phyloP scores from a whole-genome alignment of 2,329 filamentous ascomycete genomes.

The Fusarium graminum region DNA sequence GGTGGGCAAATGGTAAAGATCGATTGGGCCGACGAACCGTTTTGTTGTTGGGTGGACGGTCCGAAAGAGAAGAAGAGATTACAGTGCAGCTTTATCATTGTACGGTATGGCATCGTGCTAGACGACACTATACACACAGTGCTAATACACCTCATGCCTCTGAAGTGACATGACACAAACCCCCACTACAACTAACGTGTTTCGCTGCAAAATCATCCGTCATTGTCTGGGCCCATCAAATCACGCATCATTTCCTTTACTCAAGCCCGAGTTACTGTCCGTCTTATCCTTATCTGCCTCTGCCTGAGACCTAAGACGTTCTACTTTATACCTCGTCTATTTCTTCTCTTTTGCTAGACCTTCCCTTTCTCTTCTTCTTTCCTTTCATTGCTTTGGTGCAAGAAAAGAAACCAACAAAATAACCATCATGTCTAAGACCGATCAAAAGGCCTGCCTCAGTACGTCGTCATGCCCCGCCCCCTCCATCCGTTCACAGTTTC shows the following conservation, averaged over 20 bases:
- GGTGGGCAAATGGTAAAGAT: conserved; percentile 40
- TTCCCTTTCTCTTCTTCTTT: conserved; percentile 28
- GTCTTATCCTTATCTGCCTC: conserved; percentile 39
- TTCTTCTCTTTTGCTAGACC: conserved; percentile 17
- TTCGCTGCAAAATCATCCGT: conserved; percentile 44
- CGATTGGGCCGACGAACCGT: conserved; percentile 45
- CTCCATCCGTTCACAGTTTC: conserved; percentile 45
- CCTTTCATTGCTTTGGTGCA: conserved; percentile 35
- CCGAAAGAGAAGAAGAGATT: conserved; percentile 29
- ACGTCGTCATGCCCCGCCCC: conserved; percentile 56
- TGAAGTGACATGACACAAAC: conserved; percentile 46
- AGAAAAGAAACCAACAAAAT: conserved; percentile 17
- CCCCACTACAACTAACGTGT: conserved; percentile 48
- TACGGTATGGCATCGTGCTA: background rate
- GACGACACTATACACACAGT: conserved; percentile 2
- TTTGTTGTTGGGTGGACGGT: conserved; percentile 42
- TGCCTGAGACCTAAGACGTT: conserved; percentile 6
- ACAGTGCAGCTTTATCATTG: conserved; percentile 21
- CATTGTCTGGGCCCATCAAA: conserved; percentile 46
- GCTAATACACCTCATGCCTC: conserved; percentile 21
- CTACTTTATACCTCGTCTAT: conserved; percentile 35
- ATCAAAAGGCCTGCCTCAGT: conserved; percentile 73
- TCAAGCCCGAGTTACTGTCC: conserved; percentile 38
- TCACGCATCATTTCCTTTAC: conserved; percentile 50
- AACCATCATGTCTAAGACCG: conserved; percentile 65